Evolutionary conservation across 2,329 filamentous ascomycete genomes (phyloP).

Genomic region (Metarhizium humberi): DNA sequence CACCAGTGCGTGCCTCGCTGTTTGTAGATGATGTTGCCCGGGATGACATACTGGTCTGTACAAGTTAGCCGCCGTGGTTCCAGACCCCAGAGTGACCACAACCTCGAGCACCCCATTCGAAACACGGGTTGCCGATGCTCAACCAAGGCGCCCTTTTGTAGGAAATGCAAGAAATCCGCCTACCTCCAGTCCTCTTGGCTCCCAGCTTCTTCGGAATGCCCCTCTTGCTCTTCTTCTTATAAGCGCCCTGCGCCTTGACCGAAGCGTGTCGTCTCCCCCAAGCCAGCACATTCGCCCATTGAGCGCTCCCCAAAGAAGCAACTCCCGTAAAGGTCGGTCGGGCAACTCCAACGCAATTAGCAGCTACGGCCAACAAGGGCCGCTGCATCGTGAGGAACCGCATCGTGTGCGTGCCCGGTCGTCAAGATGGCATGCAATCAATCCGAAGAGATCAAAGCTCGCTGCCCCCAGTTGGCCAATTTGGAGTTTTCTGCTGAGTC

Average conservation of each 20-base stretch:
- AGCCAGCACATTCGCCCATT: slow-evolving; percentile 31
- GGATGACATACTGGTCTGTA: slow-evolving; percentile 81
- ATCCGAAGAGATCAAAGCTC: background rate
- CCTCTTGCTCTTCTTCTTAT: slow-evolving; percentile 54
- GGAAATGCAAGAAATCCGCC: slow-evolving; percentile 16
- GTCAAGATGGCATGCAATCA: background rate
- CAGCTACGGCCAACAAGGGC: slow-evolving; percentile 32
- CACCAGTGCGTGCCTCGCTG: slow-evolving; percentile 93
- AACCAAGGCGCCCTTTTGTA: background rate
- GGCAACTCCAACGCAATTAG: background rate
- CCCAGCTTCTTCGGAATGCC: slow-evolving; percentile 74
- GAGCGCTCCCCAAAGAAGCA: slow-evolving; percentile 8
- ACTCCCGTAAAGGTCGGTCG: background rate
- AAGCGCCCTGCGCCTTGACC: slow-evolving; percentile 57
- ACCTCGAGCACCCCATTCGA: too few species aligned
- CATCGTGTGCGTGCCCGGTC: slow-evolving; percentile 23
- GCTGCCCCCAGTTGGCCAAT: background rate
- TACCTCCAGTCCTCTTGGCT: slow-evolving; percentile 85
- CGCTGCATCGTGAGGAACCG: slow-evolving; percentile 37
- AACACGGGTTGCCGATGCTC: background rate
- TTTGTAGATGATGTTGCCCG: slow-evolving; percentile 96
- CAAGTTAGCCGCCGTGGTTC: slow-evolving; percentile 8
- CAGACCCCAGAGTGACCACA: too few species aligned
- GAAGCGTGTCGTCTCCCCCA: slow-evolving; percentile 45
- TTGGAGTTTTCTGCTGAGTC: slow-evolving; percentile 6